Evolutionary conservation across 805 yeast genomes (phyloP), one percentile per base, ranked within the genome.

Genomic region (Kazachstania africana): DNA sequence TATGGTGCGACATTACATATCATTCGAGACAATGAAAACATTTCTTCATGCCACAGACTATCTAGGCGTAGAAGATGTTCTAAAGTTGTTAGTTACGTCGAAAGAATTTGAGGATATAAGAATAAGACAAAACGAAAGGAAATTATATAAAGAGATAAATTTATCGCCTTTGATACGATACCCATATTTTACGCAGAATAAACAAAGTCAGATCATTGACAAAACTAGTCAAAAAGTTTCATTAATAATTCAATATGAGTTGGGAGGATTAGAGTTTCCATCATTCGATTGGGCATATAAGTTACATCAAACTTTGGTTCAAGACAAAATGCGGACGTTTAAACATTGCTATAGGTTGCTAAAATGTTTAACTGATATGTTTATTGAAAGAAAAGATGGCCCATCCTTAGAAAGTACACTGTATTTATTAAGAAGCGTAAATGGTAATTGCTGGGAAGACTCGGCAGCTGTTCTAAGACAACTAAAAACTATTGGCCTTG

Each of bases 361-460:
- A 3, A 59, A 59, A 33, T 66, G 71, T 18, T 51, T 66, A 39
- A 44, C 63, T 19, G 76, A 70, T 24, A 53, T 64, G 12, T 64
- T 59, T 34, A 40, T 56, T 14, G 60, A 50, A 10, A 63, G 55
- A 32, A 48, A 53, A 16, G 75, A 70, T 42, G 62, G 63, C 0
- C 39, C 42, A 1, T 66, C 76, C 0, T 45, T 68, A 27, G 39
- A 50, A 15, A 60, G 53, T 26, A 39, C 66, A 3, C 40, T 70
- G 5, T 50, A 48, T 28, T 36, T 72, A 6, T 39, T 47, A 3
- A 48, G 74, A 33, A 62, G 66, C 25, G 34, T 68, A 1, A 47
- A 44, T 27, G 68, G 70, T 0, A 58, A 53, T 35, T 59, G 72
- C 12, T 71, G 78, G 78, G 75, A 69, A 37, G 63, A 61, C 31